phyloP scores from a whole-genome alignment of 23 red algal genomes.

The Agarophyton chilense region DNA sequence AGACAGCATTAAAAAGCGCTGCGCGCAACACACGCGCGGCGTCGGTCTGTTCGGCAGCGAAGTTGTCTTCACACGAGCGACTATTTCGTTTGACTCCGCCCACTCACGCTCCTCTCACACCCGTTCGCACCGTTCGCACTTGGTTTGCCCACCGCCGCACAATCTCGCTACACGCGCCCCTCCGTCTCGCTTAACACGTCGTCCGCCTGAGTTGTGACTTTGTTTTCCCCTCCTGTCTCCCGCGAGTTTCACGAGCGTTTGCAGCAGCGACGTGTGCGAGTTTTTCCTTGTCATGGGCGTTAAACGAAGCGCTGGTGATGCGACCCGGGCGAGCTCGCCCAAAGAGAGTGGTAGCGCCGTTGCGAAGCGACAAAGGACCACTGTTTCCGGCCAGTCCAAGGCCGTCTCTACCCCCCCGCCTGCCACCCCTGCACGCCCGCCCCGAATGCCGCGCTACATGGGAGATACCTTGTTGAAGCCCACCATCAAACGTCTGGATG shows the following conservation, averaged over 20 bases:
- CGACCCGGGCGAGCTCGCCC: neutral
- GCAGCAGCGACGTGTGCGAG: neutral
- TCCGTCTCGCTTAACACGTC: neutral
- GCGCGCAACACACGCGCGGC: neutral
- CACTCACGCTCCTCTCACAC: neutral
- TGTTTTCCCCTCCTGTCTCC: neutral
- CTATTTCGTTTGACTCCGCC: neutral
- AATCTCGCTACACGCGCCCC: neutral
- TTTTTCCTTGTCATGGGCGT: constrained; percentile 10
- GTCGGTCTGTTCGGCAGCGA: neutral
- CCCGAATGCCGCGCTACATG: constrained; percentile 29
- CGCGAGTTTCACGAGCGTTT: neutral
- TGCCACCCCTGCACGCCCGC: constrained; percentile 52
- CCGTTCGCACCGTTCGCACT: neutral
- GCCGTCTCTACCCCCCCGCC: constrained; percentile 13
- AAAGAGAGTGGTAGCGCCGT: neutral
- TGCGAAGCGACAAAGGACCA: constrained; percentile 31
- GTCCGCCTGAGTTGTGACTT: neutral
- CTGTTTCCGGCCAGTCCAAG: constrained; percentile 8
- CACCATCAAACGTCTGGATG: constrained; percentile 17
- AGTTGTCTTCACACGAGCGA: neutral
- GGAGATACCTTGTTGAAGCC: neutral
- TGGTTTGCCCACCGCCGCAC: neutral
- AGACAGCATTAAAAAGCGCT: neutral
- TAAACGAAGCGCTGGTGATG: constrained; percentile 29